Evolutionary conservation across 768 basidiomycete species (phyloP).

Genomic region (Termitomyces titanicus): DNA sequence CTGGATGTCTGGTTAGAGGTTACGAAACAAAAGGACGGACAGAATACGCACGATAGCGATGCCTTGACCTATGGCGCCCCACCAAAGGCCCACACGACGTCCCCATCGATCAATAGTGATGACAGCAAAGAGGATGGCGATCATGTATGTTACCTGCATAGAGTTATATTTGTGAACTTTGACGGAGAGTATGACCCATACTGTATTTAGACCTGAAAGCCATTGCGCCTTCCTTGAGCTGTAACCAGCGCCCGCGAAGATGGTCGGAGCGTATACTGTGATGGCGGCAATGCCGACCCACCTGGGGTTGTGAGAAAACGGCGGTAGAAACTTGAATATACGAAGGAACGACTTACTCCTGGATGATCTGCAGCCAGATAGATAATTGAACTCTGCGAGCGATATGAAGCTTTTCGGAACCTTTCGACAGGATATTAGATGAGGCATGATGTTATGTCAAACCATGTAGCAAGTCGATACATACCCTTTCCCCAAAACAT

Average conservation of each 20-base stretch:
- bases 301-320: constrained; percentile 11
- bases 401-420: constrained; percentile 35
- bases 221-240: constrained; percentile 38
- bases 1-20: constrained; percentile 3
- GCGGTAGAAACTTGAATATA: not conserved
- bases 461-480: not conserved
- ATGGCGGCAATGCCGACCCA: constrained; percentile 45
- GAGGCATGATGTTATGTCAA: not conserved
- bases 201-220: constrained; percentile 42
- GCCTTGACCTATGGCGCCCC: constrained; percentile 42
- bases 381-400: constrained; percentile 39
- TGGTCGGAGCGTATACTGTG: constrained; percentile 42
- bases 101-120: constrained; percentile 42
- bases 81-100: constrained; percentile 40
- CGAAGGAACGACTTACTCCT: constrained; percentile 27
- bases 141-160: constrained; percentile 37
- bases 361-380: constrained; percentile 42
- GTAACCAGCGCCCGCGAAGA: constrained; percentile 41
- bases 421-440: constrained; percentile 4
- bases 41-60: constrained; percentile 19
- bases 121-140: constrained; percentile 36
- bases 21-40: not conserved
- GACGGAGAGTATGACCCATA: constrained; percentile 11
- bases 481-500: constrained; percentile 42
- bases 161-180: not conserved